Evolutionary conservation across 306 rosid genomes (phyloP).

Genomic region (Rosa rugosa): DNA sequence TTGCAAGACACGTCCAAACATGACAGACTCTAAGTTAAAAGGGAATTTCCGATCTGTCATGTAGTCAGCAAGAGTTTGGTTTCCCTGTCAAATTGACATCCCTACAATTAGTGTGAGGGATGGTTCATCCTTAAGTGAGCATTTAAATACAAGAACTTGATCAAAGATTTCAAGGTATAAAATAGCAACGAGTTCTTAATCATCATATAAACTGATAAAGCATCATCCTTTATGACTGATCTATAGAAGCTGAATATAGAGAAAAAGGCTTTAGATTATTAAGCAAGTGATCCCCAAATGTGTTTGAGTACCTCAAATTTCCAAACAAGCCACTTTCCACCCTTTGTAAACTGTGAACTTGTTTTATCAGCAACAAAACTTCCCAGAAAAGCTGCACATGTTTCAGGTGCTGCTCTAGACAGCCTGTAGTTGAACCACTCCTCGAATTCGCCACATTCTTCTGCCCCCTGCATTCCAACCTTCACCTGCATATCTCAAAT

Average conservation of each 20-base stretch:
- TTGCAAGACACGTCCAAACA: constrained; percentile 88
- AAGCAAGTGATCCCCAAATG: not conserved
- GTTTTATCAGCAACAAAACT: constrained; percentile 79
- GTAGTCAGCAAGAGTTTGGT: constrained; percentile 80
- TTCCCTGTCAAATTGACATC: constrained; percentile 60
- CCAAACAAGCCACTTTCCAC: constrained; percentile 99
- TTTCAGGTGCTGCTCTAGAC: constrained; percentile 97
- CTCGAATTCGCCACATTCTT: constrained; percentile 76
- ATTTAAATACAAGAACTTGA: not conserved
- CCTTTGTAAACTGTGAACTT: constrained; percentile 62
- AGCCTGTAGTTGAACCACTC: constrained; percentile 95
- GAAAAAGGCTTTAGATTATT: not conserved
- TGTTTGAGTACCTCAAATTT: constrained; percentile 74
- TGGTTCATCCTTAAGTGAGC: constrained; percentile 20
- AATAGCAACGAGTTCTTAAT: not conserved
- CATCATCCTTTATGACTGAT: not conserved
- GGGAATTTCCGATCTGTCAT: constrained; percentile 80
- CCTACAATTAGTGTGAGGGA: constrained; percentile 39
- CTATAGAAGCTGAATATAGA: not conserved
- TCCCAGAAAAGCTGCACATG: constrained; percentile 93
- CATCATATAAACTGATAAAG: not conserved
- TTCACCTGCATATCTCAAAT: constrained; percentile 63
- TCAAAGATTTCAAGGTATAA: not conserved
- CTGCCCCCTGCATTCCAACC: constrained; percentile 71
- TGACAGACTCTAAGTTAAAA: constrained; percentile 74